Evolutionary conservation across 805 yeast genomes (phyloP).

Genomic region (Candida nanaspora): DNA sequence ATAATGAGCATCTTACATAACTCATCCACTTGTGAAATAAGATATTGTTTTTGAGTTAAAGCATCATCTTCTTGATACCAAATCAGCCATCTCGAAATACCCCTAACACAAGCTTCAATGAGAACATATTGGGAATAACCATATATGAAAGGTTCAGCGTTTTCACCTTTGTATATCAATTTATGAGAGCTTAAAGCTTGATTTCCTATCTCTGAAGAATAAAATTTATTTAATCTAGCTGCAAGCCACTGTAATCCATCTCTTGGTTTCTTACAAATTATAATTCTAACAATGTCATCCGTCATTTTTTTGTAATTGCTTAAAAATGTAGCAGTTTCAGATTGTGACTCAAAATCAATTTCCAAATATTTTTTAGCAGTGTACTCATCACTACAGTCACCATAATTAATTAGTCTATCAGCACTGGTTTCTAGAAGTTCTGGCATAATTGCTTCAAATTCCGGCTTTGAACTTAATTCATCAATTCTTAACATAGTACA

Average conservation of each 20-base stretch:
- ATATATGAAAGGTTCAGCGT: slow-evolving; percentile 59
- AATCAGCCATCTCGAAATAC: slow-evolving; percentile 90
- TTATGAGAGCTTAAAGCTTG: slow-evolving; percentile 49
- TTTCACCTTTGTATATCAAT: slow-evolving; percentile 48
- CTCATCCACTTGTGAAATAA: slow-evolving; percentile 52
- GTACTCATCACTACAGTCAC: slow-evolving; percentile 57
- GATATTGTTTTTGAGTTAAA: slow-evolving; percentile 43
- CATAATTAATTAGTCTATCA: slow-evolving; percentile 68
- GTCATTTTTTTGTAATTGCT: slow-evolving; percentile 74
- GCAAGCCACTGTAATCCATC: slow-evolving; percentile 81
- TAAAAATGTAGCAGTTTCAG: slow-evolving; percentile 73
- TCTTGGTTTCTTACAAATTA: slow-evolving; percentile 79
- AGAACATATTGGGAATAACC: slow-evolving; percentile 80
- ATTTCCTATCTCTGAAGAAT: slow-evolving; percentile 61
- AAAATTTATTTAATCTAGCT: slow-evolving; percentile 61
- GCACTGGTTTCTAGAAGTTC: slow-evolving; percentile 71
- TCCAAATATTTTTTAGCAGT: slow-evolving; percentile 60
- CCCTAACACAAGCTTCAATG: slow-evolving; percentile 85
- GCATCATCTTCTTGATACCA: slow-evolving; percentile 68
- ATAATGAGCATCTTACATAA: slow-evolving; percentile 70
- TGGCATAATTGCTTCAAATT: slow-evolving; percentile 52
- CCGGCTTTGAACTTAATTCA: slow-evolving; percentile 51
- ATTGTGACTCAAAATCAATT: slow-evolving; percentile 82
- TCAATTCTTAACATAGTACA: slow-evolving; percentile 81
- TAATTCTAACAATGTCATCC: slow-evolving; percentile 85